Base-by-base conservation (phyloP, 495 filamentous ascomycete genomes). In the Neurospora sp. region DNA sequence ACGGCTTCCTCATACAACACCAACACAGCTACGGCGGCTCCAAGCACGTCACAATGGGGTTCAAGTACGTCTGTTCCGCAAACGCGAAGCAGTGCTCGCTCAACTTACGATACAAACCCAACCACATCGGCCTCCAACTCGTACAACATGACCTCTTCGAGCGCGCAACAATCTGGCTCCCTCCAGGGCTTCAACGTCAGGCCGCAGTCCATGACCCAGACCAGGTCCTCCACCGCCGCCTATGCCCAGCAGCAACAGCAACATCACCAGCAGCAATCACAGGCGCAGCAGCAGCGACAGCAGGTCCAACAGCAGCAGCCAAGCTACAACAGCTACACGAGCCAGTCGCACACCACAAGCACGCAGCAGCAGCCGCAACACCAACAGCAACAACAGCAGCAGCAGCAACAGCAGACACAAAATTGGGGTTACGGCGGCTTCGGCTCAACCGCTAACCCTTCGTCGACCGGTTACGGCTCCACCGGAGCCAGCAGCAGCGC, bases 111-210 rank as follows among this genome's bases (percentile, higher is more conserved):
- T 35, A 35, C 46, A 39, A 77, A 75, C 7, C 74, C 76, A 31
- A 44, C 78, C 4, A 37, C 75, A 12, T 35, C 73, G 3, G 35
- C 18, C 40, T 66, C 71, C 5, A 69, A 73, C 6, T 77, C 74
- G 2, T 76, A 75, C 39, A 75, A 42, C 44, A 27, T 72, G 35
- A 31, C 70, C 38, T 49, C 78, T 3, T 70, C 76, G 31, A 75
- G 14, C 18, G 41, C 72, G n/a, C 74, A 76, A 12, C 76, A 73
- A 35, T 76, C 79, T 2, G 72, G 77, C 23, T 71, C 76, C 2
- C 69, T 79, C 16, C 79, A 79, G 31, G 74, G 74, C 16, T 78
- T 80, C 41, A 78, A 72, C 37, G 74, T 82, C 38, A 74, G 77
- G 27, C 77, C 80, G 18, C 77, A 77, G 35, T 66, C 75, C 11